phyloP scores from a whole-genome alignment of 768 basidiomycete species.

The Russula abietina region DNA sequence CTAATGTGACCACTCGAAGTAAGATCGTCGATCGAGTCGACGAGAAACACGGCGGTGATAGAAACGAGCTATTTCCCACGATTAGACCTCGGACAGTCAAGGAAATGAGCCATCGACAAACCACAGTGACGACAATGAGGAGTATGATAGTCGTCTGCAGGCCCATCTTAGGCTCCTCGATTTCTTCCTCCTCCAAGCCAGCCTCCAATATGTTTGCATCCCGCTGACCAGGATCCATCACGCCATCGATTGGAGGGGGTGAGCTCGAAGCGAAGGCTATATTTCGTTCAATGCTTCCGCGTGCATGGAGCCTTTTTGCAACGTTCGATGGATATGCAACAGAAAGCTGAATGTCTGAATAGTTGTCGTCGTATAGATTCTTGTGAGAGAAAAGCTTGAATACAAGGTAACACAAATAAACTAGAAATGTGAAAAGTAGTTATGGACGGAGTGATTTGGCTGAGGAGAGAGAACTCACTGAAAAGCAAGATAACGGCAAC shows the following conservation, averaged over 20 bases:
- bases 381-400: conserved; percentile 55
- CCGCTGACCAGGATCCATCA: background rate
- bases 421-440: conserved; percentile 29
- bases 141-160: conserved; percentile 33
- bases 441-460: background rate
- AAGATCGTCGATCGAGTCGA: conserved; percentile 76
- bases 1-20: conserved; percentile 50
- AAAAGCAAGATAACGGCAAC: conserved; percentile 49
- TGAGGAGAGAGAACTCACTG: conserved; percentile 34
- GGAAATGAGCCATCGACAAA: conserved; percentile 24
- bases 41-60: conserved; percentile 57
- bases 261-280: background rate
- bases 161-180: conserved; percentile 32
- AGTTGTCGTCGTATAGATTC: conserved; percentile 43
- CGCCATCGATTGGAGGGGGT: background rate
- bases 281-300: background rate
- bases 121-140: conserved; percentile 37
- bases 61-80: conserved; percentile 37
- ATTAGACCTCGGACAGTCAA: background rate
- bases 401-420: conserved; percentile 46
- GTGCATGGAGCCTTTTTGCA: conserved; percentile 5
- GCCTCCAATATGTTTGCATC: conserved; percentile 3
- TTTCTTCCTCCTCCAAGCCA: conserved; percentile 26
- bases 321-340: background rate
- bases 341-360: background rate